Conservation (phyloP, 495 filamentous ascomycete species). For the Lindgomyces ingoldianus region DNA sequence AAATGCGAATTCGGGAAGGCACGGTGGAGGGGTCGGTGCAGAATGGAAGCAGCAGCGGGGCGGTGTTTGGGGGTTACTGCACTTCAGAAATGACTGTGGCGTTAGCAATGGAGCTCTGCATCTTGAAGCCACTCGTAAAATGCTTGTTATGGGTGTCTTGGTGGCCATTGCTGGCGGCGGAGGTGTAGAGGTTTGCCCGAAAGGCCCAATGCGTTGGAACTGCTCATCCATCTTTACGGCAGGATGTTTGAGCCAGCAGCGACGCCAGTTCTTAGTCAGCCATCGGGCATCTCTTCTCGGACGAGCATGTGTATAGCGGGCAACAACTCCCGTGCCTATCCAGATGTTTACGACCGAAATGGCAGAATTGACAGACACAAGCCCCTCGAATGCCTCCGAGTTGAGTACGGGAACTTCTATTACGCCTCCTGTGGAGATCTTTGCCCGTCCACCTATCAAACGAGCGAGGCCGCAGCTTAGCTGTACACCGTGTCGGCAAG, state of each 20-base stretch:
- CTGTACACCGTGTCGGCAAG: conserved; percentile 43
- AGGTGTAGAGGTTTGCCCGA: background rate
- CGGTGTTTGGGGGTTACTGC: background rate
- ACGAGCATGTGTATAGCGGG: no score
- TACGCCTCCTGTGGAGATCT: conserved; percentile 7
- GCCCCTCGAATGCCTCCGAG: no score
- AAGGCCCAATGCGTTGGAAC: no score
- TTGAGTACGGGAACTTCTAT: background rate
- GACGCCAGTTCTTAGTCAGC: no score
- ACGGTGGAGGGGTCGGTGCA: conserved; percentile 8
- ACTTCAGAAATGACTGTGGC: background rate
- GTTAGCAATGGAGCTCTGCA: background rate
- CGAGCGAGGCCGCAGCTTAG: conserved; percentile 42
- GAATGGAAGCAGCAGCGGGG: conserved; percentile 28
- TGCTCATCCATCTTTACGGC: no score
- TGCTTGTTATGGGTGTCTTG: background rate
- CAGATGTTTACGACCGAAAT: conserved; percentile 1
- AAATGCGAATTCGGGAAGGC: conserved; percentile 69
- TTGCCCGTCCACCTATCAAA: conserved; percentile 36
- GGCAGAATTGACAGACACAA: conserved; percentile 16
- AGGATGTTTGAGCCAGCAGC: no score
- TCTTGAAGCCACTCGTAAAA: background rate
- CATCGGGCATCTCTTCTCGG: no score
- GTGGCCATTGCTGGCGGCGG: background rate
- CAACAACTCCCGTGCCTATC: no score